Percentiles rank a stretch among this genome's conserved stretches.
Conservation (phyloP, 2,329 filamentous ascomycete species). For the Didymella glomerata region DNA sequence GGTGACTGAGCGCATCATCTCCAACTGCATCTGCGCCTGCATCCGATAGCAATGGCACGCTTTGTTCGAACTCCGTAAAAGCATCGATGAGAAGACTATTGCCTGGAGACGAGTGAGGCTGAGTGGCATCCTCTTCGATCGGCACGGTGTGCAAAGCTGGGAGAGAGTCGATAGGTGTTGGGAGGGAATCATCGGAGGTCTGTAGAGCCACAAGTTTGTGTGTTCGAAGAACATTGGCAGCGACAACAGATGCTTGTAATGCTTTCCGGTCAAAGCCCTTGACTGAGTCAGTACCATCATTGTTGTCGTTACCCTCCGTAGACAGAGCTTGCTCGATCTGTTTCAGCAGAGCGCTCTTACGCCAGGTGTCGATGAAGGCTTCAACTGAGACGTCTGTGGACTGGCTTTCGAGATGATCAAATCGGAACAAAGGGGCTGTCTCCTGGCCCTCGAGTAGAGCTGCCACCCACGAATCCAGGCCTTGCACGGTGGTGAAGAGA, state of each 20-base stretch:
- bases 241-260: neutral
- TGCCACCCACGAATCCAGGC: constrained; percentile 1
- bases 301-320: neutral
- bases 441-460: constrained; percentile 4
- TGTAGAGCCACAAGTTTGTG: neutral
- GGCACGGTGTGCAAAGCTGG: neutral
- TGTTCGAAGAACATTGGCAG: neutral
- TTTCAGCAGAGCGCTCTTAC: neutral
- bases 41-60: neutral
- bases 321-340: constrained; percentile 2
- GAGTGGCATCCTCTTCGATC: neutral
- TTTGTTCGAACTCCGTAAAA: neutral
- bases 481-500: neutral
- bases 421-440: neutral
- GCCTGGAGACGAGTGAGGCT: neutral
- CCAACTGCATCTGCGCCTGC: neutral
- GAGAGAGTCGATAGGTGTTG: neutral
- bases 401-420: neutral
- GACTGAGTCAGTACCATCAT: neutral
- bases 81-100: neutral
- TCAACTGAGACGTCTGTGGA: neutral
- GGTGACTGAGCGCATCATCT: neutral
- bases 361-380: neutral
- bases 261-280: constrained; percentile 2
- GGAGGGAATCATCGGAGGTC: neutral